These are phyloP conservation scores for Endothia cerciana DNA, from an alignment of 2,329 filamentous ascomycete species.

Conservation along the genomic window DNA sequence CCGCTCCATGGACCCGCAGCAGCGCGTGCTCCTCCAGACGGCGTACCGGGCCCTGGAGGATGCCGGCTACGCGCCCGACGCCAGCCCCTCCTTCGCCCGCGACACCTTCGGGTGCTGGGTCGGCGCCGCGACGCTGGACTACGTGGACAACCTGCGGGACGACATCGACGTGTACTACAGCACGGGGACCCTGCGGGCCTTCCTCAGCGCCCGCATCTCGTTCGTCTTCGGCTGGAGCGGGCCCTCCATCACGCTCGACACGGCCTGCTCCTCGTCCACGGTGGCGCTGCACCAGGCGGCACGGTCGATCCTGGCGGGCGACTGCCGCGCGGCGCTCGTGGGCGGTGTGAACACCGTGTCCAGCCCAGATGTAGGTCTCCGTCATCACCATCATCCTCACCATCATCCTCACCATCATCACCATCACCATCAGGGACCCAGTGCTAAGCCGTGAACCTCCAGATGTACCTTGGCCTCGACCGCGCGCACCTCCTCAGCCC, in stretches of 20 bases:
- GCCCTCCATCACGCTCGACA: slow-evolving; percentile 38
- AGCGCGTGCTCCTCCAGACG: slow-evolving; percentile 42
- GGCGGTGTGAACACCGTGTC: slow-evolving; percentile 39
- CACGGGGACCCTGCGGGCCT: slow-evolving; percentile 34
- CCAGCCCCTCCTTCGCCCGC: neutral
- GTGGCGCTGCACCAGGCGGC: slow-evolving; percentile 45
- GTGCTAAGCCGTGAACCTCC: neutral
- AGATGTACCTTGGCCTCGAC: slow-evolving; percentile 32
- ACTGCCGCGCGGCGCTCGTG: slow-evolving; percentile 37
- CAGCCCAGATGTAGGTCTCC: slow-evolving; percentile 23
- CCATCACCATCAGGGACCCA: neutral
- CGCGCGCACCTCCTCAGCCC: slow-evolving; percentile 39
- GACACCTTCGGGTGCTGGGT: neutral
- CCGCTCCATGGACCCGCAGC: slow-evolving; percentile 44
- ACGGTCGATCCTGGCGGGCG: slow-evolving; percentile 34
- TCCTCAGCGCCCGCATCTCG: slow-evolving; percentile 36
- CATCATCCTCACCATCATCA: neutral
- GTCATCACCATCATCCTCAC: too few relatives aligned
- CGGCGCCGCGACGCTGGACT: neutral
- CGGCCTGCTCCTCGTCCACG: slow-evolving; percentile 43
- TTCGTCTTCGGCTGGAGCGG: slow-evolving; percentile 42
- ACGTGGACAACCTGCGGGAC: slow-evolving; percentile 9
- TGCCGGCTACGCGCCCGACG: slow-evolving; percentile 27
- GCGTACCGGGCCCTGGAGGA: slow-evolving; percentile 45
- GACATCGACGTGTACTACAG: slow-evolving; percentile 42